These are phyloP conservation scores for Alectoria sarmentosa DNA, from an alignment of 495 filamentous ascomycete species.

Conservation along the genomic window DNA sequence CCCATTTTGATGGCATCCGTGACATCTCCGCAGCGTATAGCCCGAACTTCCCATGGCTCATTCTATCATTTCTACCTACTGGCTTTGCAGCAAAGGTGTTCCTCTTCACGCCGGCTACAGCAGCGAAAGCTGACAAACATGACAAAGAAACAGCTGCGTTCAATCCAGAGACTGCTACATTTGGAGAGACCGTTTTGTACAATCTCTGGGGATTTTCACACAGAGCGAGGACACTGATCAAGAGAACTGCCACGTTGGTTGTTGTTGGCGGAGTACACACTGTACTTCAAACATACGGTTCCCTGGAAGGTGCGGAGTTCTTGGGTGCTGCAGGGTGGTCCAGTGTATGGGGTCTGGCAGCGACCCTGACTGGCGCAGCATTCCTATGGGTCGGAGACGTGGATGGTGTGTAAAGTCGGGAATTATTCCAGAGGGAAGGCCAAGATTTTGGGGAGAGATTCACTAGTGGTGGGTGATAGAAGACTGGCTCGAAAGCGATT, in stretches of 20 bases:
- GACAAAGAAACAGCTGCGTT: constrained; percentile 35
- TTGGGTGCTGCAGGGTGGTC: constrained; percentile 64
- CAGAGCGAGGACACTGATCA: constrained; percentile 57
- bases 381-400: constrained; percentile 55
- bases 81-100: constrained; percentile 65
- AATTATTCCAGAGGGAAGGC: background rate
- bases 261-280: constrained; percentile 53
- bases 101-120: constrained; percentile 64
- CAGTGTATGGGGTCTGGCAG: constrained; percentile 59
- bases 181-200: constrained; percentile 53
- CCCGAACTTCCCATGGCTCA: constrained; percentile 38
- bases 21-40: constrained; percentile 57
- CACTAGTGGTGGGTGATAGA: background rate
- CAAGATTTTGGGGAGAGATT: background rate
- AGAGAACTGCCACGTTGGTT: constrained; percentile 55
- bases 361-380: constrained; percentile 47
- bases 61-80: constrained; percentile 50
- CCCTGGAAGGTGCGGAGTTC: constrained; percentile 58
- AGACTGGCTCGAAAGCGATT: background rate
- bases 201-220: constrained; percentile 54
- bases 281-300: constrained; percentile 53
- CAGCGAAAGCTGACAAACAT: constrained; percentile 34
- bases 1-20: constrained; percentile 61
- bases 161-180: constrained; percentile 46
- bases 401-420: constrained; percentile 34